Base-by-base conservation (phyloP, 106 monocot genomes). In the Vanilla planifolia region DNA sequence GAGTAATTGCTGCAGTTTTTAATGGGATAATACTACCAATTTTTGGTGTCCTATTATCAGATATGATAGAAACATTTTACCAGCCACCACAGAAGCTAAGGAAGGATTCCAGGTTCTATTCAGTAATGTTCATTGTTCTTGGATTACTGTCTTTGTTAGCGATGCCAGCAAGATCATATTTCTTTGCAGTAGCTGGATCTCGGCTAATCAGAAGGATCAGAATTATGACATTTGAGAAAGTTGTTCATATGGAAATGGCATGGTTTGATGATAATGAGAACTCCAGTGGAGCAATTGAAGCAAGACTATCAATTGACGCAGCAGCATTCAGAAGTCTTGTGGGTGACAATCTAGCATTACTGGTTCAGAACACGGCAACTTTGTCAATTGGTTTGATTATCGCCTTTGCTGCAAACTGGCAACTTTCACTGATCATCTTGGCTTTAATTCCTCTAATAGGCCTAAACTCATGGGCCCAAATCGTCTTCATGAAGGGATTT, bases 281-380 rank as follows among this genome's bases (percentile, higher is more conserved):
- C 56, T 56, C 56, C 6, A 67, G 58, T 26, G 68, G 68, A 47
- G 68, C 59, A 9, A 37, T 69, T 47, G 68, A 59, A 36, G 59
- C 68, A 8, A 69, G 47, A 17, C 59, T 69, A 5, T 69, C 68
- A 25, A 36, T 42, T 6, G 68, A 59, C 48, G 68, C 68, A 2
- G 68, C 68, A n/a, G 43, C 68, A 35, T 59, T 59, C 15, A 43
- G 68, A 30, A 48, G 68, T 27, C 68, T 69, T 60, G 68, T 69
- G 11, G 68, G 68, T 33, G 68, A 69, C 30, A 27, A 59, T 24
- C 59, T 69, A 6, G 59, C 59, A 26, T 24, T 69, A 20, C 23
- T 69, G 43, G 68, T 69, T 47, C 59, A 69, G 68, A 69, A 69
- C 21, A 25, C 16, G 11, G 59, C 68, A 36, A 60, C 59, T 33